Conservation (phyloP, 192 early-diverging fungal genomes). For the Rhizophagus sp. region DNA sequence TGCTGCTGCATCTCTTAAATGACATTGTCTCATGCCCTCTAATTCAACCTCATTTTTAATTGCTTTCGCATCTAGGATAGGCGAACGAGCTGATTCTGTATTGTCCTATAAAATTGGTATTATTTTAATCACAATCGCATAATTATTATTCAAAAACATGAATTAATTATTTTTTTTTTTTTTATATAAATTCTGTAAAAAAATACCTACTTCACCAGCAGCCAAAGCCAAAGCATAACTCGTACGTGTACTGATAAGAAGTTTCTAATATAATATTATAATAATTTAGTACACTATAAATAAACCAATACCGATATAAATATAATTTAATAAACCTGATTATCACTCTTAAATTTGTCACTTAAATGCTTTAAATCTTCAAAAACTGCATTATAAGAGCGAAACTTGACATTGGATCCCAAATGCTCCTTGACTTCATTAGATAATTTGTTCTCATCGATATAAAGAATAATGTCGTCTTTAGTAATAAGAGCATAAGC, state of each 20-base stretch:
- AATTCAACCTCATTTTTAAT: constrained; percentile 92
- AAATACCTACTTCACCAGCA: constrained; percentile 55
- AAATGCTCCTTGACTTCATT: constrained; percentile 64
- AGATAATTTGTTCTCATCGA: constrained; percentile 73
- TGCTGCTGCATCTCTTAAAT: constrained; percentile 88
- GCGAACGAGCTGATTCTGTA: constrained; percentile 60
- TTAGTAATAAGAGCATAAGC: constrained; percentile 84
- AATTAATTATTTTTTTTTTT: neutral
- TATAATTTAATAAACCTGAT: constrained; percentile 37
- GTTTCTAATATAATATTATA: constrained; percentile 39
- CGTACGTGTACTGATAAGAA: constrained; percentile 66
- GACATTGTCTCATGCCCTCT: constrained; percentile 89
- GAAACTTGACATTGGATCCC: constrained; percentile 56
- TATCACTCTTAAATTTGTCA: constrained; percentile 36
- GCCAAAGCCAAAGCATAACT: constrained; percentile 76
- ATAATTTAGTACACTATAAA: neutral
- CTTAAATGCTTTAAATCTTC: constrained; percentile 60
- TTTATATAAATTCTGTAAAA: neutral
- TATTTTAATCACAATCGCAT: neutral
- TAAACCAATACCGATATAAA: neutral
- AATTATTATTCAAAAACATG: neutral
- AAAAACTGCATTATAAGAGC: constrained; percentile 80
- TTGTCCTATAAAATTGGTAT: constrained; percentile 37
- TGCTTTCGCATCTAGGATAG: constrained; percentile 81
- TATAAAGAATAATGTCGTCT: constrained; percentile 69